phyloP scores from a whole-genome alignment of 2,329 filamentous ascomycete species.

The Decorospora gaudefroyi region DNA sequence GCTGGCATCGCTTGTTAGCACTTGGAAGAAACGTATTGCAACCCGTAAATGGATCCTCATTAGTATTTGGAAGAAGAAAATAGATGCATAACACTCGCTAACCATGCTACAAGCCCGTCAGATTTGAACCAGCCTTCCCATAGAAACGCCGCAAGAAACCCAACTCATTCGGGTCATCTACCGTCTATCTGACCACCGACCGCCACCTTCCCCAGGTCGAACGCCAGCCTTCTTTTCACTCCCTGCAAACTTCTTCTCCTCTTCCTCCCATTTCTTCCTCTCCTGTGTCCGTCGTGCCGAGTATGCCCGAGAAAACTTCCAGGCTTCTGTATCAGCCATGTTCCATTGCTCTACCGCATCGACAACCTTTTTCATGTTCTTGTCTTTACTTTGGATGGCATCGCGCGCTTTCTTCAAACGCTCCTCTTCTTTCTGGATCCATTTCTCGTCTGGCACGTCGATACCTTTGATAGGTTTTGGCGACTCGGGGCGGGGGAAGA shows the following conservation, averaged over 20 bases:
- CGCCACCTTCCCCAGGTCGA: conserved; percentile 43
- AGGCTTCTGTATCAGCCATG: conserved; percentile 74
- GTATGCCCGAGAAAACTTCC: conserved; percentile 73
- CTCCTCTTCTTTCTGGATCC: conserved; percentile 59
- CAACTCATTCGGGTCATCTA: conserved; percentile 1
- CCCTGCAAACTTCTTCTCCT: conserved; percentile 67
- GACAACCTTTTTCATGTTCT: conserved; percentile 35
- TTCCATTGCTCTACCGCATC: conserved; percentile 58
- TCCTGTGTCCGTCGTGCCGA: conserved; percentile 66
- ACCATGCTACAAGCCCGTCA: no score
- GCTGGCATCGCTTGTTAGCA: no score
- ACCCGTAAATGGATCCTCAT: no score
- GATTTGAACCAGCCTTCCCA: no score
- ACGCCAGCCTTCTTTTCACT: conserved; percentile 61
- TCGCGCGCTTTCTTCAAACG: conserved; percentile 60
- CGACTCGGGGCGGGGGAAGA: conserved; percentile 50
- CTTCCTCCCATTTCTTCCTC: conserved; percentile 69
- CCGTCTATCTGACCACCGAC: conserved; percentile 41
- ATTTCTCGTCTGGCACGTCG: conserved; percentile 56
- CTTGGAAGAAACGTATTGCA: no score
- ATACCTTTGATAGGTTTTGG: conserved; percentile 58
- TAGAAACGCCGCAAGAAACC: no score
- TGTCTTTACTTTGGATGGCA: conserved; percentile 44
- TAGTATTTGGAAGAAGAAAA: no score
- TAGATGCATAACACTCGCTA: no score